Evolutionary conservation across 371 early-diverging fungal species (phyloP).

Genomic region (Mucor sp.): DNA sequence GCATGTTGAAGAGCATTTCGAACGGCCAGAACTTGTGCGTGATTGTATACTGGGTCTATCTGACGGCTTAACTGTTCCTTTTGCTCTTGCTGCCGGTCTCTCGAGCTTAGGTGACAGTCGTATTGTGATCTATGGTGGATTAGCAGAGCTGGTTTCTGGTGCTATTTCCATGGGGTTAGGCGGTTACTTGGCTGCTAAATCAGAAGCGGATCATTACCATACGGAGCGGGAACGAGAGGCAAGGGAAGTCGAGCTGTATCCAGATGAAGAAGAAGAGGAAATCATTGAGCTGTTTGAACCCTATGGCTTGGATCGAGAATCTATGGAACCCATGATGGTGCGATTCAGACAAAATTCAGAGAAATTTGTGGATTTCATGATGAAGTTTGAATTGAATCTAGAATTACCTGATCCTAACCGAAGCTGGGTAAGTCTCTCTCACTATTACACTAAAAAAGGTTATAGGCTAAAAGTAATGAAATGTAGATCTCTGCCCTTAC

Average conservation of each 20-base stretch:
- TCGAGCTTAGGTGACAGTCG: conserved; percentile 58
- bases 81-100: conserved; percentile 77
- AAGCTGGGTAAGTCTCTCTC: conserved; percentile 53
- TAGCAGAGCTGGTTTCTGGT: conserved; percentile 74
- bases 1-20: conserved; percentile 67
- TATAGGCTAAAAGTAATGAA: not conserved
- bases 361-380: conserved; percentile 75
- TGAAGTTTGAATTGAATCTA: conserved; percentile 72
- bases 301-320: conserved; percentile 59
- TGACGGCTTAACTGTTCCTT: conserved; percentile 78
- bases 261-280: conserved; percentile 68
- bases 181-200: conserved; percentile 55
- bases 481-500: conserved; percentile 63
- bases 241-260: conserved; percentile 59
- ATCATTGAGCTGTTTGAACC: conserved; percentile 62
- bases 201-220: conserved; percentile 67
- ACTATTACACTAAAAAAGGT: not conserved
- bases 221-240: conserved; percentile 63
- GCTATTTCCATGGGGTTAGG: conserved; percentile 58
- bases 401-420: conserved; percentile 65
- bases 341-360: conserved; percentile 56
- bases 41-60: conserved; percentile 71
- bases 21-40: conserved; percentile 65
- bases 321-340: conserved; percentile 61
- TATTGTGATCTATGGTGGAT: conserved; percentile 70